Percentiles rank a stretch among this genome's conserved stretches.
These are phyloP conservation scores for Wickerhamomyces bovis DNA, from an alignment of 805 yeast genomes.

Conservation along the genomic window DNA sequence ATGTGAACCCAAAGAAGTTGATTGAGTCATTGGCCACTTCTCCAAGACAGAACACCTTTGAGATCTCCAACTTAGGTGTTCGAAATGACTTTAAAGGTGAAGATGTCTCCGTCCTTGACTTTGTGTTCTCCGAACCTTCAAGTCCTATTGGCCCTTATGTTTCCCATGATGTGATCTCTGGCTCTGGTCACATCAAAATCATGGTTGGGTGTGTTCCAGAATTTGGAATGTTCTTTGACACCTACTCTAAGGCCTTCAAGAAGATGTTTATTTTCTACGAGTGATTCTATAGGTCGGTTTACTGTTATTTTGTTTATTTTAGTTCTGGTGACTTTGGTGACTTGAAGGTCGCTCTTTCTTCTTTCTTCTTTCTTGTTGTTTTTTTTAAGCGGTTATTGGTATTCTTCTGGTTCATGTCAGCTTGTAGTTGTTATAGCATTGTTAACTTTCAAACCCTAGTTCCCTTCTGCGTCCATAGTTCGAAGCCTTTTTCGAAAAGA, in stretches of 20 bases:
- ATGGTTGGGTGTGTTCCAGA: conserved; percentile 5
- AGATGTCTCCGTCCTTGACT: neutral
- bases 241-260: neutral
- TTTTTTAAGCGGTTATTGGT: neutral
- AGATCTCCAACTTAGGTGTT: conserved; percentile 9
- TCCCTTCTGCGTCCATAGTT: too few relatives aligned
- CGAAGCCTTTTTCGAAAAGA: too few relatives aligned
- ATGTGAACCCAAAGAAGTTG: neutral
- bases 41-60: conserved; percentile 4
- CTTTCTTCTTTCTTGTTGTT: too few relatives aligned
- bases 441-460: too few relatives aligned
- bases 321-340: neutral
- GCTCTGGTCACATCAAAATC: neutral
- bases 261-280: neutral
- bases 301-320: too few relatives aligned
- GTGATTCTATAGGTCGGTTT: neutral
- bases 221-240: neutral
- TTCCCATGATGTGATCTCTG: conserved; percentile 7
- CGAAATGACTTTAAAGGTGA: neutral
- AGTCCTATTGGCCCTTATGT: conserved; percentile 6
- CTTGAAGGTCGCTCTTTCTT: neutral
- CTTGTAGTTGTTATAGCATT: too few relatives aligned
- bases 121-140: conserved; percentile 7
- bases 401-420: neutral
- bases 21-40: neutral